Percentiles rank a stretch among this genome's conserved stretches.
Conservation (phyloP, 2,329 filamentous ascomycete genomes). For the Calonectria pteridis region DNA sequence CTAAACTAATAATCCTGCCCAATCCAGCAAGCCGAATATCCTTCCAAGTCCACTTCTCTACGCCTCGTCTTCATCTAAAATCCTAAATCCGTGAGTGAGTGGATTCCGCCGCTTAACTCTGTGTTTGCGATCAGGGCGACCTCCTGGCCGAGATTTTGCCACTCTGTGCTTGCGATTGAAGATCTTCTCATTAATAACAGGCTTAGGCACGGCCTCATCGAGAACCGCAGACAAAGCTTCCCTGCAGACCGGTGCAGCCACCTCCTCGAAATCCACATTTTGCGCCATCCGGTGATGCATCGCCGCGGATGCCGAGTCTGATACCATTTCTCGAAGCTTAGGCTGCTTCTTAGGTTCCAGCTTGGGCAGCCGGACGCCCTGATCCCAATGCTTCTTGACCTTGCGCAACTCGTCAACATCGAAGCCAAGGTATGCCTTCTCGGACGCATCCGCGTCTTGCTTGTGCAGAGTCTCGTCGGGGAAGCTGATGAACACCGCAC, state of each 20-base stretch:
- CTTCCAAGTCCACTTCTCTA: neutral
- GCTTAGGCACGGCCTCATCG: neutral
- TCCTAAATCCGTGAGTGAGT: neutral
- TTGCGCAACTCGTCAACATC: neutral
- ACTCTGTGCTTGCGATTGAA: neutral
- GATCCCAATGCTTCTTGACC: neutral
- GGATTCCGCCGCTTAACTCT: neutral
- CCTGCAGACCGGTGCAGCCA: neutral
- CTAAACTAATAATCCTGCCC: neutral
- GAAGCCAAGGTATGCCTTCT: neutral
- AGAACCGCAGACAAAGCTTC: neutral
- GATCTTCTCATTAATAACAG: neutral
- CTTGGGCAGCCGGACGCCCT: neutral
- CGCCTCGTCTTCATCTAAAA: neutral
- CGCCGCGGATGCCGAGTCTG: too few species aligned
- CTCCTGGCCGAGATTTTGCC: neutral
- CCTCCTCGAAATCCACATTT: neutral
- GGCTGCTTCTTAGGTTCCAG: neutral
- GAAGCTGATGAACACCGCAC: neutral
- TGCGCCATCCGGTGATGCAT: neutral
- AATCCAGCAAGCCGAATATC: neutral
- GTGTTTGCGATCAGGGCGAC: neutral
- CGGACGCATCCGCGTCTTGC: too few species aligned
- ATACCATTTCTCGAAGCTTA: neutral
- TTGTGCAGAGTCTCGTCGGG: neutral